Base-by-base conservation (phyloP, 2,329 filamentous ascomycete genomes). In the Pochonia chlamydosporia region DNA sequence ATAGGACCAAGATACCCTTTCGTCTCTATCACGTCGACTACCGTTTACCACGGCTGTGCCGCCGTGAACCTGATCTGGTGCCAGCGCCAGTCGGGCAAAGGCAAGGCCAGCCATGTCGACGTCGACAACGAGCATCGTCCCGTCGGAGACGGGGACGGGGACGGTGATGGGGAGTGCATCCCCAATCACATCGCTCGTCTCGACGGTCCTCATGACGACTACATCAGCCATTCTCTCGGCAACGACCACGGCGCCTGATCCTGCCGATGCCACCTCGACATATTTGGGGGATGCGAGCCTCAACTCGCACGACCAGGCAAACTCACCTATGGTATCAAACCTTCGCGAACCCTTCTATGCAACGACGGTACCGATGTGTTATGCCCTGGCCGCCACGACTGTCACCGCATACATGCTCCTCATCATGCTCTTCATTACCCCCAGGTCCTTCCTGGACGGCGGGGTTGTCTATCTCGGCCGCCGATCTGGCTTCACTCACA, bases 361-460 rank as follows among this genome's bases (percentile, higher is more conserved):
- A 46, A 96, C 91, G 31, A 90, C 89, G 18, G 92, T 93, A 39
- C 92, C 93, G 13, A 90, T 95, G 66, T 86, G 88, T 59, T 99
- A 96, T 62, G 91, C 91, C 40, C 86, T 97, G 46, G 90, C 90
- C 47, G 88, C 90, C 14, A 89, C 89, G 16, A 97, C 91, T 1
- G 86, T 96, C 47, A 85, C 95, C 43, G 86, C 90, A 42, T 97
- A 95, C 69, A 86, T 95, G 63, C 81, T 97, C 40, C 85, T 96
- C 56, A 88, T 96, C 53, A 95, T 96, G 79, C 82, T 97, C 31
- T 81, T 96, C 61, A 90, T 96, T 58, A 95, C 90, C 1, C 92
- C 92, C n/a, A 83, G 92, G 44, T 96, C 93, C 3, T 96, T 93
- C 64, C 84, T 95, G 52, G 83, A 95, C 49, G 89, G 89, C 46